Evolutionary conservation across 495 filamentous ascomycete genomes (phyloP).

Genomic region (Neurospora tetraspora): DNA sequence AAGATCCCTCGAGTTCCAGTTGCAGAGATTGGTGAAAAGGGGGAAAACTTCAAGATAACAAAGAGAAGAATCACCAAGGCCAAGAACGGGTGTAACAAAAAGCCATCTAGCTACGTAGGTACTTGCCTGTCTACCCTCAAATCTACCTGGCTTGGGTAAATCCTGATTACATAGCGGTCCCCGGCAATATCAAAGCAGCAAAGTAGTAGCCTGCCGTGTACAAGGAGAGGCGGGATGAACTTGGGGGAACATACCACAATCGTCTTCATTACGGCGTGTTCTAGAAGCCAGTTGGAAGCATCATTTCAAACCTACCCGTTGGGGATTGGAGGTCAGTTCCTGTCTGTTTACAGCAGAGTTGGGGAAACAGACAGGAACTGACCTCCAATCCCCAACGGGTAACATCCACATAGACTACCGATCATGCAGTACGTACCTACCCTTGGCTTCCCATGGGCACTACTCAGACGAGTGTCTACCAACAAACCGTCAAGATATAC

Average conservation of each 20-base stretch:
- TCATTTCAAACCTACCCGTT: not conserved
- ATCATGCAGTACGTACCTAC: not conserved
- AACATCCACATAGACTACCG: too few species aligned
- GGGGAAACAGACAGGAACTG: too few species aligned
- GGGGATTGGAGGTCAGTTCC: too few species aligned
- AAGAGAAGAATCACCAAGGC: not conserved
- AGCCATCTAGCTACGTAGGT: too few species aligned
- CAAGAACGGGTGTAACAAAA: not conserved
- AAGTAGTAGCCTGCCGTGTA: not conserved
- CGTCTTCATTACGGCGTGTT: not conserved
- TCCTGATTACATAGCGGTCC: not conserved
- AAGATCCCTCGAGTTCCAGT: too few species aligned
- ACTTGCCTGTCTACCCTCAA: not conserved
- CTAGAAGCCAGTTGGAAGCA: not conserved
- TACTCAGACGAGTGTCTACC: not conserved
- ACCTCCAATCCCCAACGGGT: too few species aligned
- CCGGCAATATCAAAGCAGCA: not conserved
- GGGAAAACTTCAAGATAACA: not conserved
- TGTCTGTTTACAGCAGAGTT: too few species aligned
- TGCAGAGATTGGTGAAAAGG: not conserved
- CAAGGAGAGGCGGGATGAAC: not conserved
- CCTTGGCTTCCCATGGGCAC: not conserved
- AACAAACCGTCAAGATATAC: not conserved
- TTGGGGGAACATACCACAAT: not conserved
- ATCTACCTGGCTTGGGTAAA: not conserved